These are phyloP conservation scores for Cryptococcus deneoformans DNA, from an alignment of 1,284 basidiomycete species.

Conservation along the genomic window DNA sequence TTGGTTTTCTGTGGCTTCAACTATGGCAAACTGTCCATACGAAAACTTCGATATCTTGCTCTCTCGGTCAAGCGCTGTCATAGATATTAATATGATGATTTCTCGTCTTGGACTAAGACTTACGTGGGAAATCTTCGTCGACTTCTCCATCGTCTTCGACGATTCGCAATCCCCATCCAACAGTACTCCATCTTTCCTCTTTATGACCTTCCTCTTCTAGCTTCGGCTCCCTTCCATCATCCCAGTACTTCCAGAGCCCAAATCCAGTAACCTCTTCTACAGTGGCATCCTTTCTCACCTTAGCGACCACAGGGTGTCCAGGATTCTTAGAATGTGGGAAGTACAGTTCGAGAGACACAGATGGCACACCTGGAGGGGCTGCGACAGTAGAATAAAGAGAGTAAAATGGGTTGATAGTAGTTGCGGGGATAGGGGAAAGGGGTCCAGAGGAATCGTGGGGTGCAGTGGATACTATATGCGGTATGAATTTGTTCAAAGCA, in stretches of 20 bases:
- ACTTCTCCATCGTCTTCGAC: constrained; percentile 98
- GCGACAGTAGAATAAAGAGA: constrained; percentile 51
- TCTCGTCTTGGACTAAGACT: constrained; percentile 11
- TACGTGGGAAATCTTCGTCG: constrained; percentile 96
- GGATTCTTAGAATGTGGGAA: constrained; percentile 79
- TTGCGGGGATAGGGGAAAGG: constrained; percentile 2
- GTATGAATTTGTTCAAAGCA: constrained; percentile 38
- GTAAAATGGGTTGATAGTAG: constrained; percentile 44
- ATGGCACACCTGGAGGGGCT: constrained; percentile 43
- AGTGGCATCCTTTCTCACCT: constrained; percentile 80
- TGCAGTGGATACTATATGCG: constrained; percentile 29
- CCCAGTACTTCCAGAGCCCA: constrained; percentile 86
- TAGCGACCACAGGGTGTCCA: constrained; percentile 52
- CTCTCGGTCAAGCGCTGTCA: constrained; percentile 83
- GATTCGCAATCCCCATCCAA: constrained; percentile 93
- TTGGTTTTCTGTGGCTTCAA: constrained; percentile 65
- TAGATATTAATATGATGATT: neutral
- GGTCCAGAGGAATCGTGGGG: neutral
- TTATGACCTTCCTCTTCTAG: constrained; percentile 52
- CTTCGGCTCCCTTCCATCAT: constrained; percentile 75
- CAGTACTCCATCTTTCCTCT: constrained; percentile 59
- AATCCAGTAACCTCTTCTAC: constrained; percentile 97
- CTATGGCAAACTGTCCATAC: constrained; percentile 88
- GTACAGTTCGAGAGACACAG: constrained; percentile 69
- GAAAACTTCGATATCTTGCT: constrained; percentile 84